phyloP scores from a whole-genome alignment of 1,139 yeast species.

The Candida sp. region DNA sequence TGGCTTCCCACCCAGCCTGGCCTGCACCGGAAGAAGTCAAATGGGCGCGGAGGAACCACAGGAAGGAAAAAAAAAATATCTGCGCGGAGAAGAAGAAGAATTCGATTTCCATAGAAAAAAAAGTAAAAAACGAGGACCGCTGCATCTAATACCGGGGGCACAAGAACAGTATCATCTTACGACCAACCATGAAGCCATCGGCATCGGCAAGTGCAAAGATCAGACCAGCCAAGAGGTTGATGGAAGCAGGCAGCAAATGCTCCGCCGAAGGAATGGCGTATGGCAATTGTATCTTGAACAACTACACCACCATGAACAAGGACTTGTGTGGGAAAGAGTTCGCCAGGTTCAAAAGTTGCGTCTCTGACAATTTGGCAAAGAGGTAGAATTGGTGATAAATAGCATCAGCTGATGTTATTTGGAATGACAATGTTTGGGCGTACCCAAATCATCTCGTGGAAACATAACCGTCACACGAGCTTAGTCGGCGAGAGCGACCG shows the following conservation, averaged over 20 bases:
- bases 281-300: slow-evolving; percentile 64
- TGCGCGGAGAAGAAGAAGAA: background rate
- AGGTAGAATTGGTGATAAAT: background rate
- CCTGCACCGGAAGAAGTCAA: too few species aligned
- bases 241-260: slow-evolving; percentile 41
- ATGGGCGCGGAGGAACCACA: too few species aligned
- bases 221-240: slow-evolving; percentile 45
- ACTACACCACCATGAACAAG: slow-evolving; percentile 57
- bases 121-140: background rate
- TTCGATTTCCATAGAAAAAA: background rate
- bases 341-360: slow-evolving; percentile 58
- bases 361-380: slow-evolving; percentile 28
- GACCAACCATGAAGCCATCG: background rate
- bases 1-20: too few species aligned
- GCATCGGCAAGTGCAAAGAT: slow-evolving; percentile 19
- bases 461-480: too few species aligned
- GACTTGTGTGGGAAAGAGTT: slow-evolving; percentile 66
- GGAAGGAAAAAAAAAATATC: too few species aligned
- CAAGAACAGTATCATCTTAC: background rate
- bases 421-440: too few species aligned
- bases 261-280: slow-evolving; percentile 52
- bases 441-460: too few species aligned
- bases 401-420: too few species aligned
- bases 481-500: too few species aligned
- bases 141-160: background rate